Conservation (phyloP, 1,139 yeast species). For the Candida sojae region DNA sequence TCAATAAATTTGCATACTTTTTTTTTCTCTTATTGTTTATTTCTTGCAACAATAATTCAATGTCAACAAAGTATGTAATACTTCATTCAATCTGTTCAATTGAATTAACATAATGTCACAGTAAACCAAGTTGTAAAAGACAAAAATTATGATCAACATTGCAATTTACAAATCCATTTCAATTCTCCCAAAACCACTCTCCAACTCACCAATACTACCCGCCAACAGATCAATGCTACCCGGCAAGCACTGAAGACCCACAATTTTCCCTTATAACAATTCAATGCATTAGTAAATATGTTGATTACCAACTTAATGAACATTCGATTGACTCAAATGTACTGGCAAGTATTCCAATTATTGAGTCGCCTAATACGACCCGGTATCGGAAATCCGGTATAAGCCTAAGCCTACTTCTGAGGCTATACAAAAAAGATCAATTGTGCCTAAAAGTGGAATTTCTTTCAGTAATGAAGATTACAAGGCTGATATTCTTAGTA, state of each 20-base stretch:
- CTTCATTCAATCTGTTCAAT: background rate
- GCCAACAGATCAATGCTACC: background rate
- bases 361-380: too few species aligned
- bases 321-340: background rate
- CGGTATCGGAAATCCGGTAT: too few species aligned
- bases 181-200: background rate
- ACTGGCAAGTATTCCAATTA: background rate
- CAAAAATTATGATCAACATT: conserved; percentile 4
- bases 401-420: too few species aligned
- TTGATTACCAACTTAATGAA: background rate
- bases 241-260: background rate
- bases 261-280: background rate
- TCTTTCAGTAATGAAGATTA: too few species aligned
- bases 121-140: conserved; percentile 9
- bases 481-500: too few species aligned
- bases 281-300: background rate
- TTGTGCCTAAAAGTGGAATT: too few species aligned
- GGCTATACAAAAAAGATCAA: too few species aligned
- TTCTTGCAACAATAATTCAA: background rate
- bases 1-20: background rate
- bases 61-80: background rate
- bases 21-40: background rate
- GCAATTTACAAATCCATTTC: conserved; percentile 4
- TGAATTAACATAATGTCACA: background rate
- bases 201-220: background rate